Base-by-base conservation (phyloP, 2,329 filamentous ascomycete species). In the Fusarium incarnatum region DNA sequence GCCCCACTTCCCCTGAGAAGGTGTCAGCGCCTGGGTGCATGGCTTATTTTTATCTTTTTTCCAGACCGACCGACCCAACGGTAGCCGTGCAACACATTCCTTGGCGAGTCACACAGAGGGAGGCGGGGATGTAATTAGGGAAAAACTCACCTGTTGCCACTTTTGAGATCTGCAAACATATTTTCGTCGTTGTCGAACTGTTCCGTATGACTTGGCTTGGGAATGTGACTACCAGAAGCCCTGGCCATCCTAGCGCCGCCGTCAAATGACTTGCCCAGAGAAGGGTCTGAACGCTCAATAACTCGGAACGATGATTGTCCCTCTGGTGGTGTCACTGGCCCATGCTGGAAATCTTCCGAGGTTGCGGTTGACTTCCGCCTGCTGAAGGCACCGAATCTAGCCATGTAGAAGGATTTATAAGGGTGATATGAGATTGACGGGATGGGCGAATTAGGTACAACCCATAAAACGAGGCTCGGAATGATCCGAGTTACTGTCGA, bases 311-410 rank as follows among this genome's bases (percentile, higher is more conserved):
- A 88, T 22, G 85, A 81, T 61, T 84, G 83, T 60, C 81, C 81
- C 11, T 53, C 49, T 53, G 49, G 49, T 52, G 79, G 74, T 67
- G 82, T 78, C 78, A 82, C 74, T 73, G 83, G 76, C 40, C 77
- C 85, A 85, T 88, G 83, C 66, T 87, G 84, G 67, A 85, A 78
- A 69, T 84, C 86, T 70, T 87, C 84, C 66, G 84, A 83, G 81
- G 83, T 83, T 60, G 83, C 85, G 83, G 85, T 84, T 68, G 86
- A 87, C 82, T 86, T 89, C 83, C 87, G 87, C 85, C 85, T 83
- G 75, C 81, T 83, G 69, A 89, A 89, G 68, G 84, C 81, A 67
- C 86, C 85, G 79, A 89, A 89, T 81, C 85, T 88, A 87, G 86
- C 86, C 87, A 89, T 89, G 79, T 84, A 84, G 73, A 76, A 75